Evolutionary conservation across 2,329 filamentous ascomycete species (phyloP), one percentile per base, ranked within the genome.

Genomic region (Chaetomium olivaceum): DNA sequence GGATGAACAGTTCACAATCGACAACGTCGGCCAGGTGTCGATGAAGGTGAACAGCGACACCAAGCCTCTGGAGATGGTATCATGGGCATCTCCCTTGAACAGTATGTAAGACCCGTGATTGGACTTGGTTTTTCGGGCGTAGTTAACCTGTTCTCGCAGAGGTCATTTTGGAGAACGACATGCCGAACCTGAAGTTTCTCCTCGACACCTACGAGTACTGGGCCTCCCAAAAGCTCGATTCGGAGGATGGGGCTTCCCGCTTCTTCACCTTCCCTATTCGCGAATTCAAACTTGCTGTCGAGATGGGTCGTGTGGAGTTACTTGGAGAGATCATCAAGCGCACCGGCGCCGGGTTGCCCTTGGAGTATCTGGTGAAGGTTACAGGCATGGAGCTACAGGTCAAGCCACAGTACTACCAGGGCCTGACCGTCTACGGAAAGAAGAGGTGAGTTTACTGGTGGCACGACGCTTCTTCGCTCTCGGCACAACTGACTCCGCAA

Each of bases 331-430:
- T 91, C 63, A 91, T 94, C 74, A 86, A 83, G 73, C 79, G 80
- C 7, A 86, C 85, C 7, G 91, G 90, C 1, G 86, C 86, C 4
- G 90, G 90, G 1, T 83, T 94, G 66, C 89, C 90, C 0, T 77
- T 93, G 0, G 85, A 90, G 57, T 79, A 85, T 21, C 77, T 95
- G 6, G 84, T 91, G 52, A 85, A 88, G 76, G 85, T 84, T 64
- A 89, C 83, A 63, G 90, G 90, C 2, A 76, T 89, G 1, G 83
- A 89, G 71, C 75, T 88, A 58, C 81, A 85, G 61, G 80, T 85
- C 69, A 91, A 89, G 74, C 86, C 91, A 0, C 83, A 84, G 21
- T 91, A 86, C 75, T 96, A 96, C 73, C 89, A 91, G 75, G 92
- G 92, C 0, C 76, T 94, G 33, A 89, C 87, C 1, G 89, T 96